phyloP scores from a whole-genome alignment of 2,329 filamentous ascomycete species.

The Epichloe bromicola region DNA sequence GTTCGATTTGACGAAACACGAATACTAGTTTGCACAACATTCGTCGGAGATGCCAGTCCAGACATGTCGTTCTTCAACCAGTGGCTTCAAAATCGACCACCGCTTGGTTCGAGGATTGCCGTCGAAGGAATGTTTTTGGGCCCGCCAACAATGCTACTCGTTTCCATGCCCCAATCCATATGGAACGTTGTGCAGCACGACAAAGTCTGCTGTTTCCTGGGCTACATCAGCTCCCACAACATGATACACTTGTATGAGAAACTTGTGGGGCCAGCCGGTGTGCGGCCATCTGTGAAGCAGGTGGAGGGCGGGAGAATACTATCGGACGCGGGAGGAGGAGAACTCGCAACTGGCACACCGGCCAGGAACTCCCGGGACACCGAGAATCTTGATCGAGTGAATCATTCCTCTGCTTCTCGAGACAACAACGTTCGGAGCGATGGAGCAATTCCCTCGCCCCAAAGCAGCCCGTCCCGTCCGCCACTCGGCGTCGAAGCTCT shows the following conservation, averaged over 20 bases:
- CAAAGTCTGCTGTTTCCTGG: constrained; percentile 52
- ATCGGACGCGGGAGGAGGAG: constrained; percentile 40
- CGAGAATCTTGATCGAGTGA: constrained; percentile 15
- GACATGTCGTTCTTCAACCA: constrained; percentile 55
- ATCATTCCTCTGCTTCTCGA: constrained; percentile 12
- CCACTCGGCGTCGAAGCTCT: constrained; percentile 10
- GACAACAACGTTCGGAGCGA: constrained; percentile 14
- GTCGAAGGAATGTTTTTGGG: constrained; percentile 58
- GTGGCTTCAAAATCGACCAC: constrained; percentile 48
- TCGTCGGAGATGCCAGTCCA: constrained; percentile 50
- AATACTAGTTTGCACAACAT: constrained; percentile 54
- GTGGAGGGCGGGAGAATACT: constrained; percentile 45
- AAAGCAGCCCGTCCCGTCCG: constrained; percentile 16
- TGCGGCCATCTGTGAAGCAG: constrained; percentile 35
- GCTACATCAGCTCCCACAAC: constrained; percentile 54
- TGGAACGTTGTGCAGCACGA: constrained; percentile 54
- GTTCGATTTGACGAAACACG: constrained; percentile 49
- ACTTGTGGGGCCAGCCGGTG: constrained; percentile 34
- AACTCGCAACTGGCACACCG: constrained; percentile 26
- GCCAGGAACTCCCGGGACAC: constrained; percentile 15
- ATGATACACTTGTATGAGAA: constrained; percentile 51
- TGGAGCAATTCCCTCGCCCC: constrained; percentile 12
- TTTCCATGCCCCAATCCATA: constrained; percentile 51
- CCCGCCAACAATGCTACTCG: constrained; percentile 51
- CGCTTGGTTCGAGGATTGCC: constrained; percentile 43